Percentiles rank a stretch among this genome's conserved stretches.
Conservation (phyloP, 352 stramenopile genomes). For the Pythium plurisporium region DNA sequence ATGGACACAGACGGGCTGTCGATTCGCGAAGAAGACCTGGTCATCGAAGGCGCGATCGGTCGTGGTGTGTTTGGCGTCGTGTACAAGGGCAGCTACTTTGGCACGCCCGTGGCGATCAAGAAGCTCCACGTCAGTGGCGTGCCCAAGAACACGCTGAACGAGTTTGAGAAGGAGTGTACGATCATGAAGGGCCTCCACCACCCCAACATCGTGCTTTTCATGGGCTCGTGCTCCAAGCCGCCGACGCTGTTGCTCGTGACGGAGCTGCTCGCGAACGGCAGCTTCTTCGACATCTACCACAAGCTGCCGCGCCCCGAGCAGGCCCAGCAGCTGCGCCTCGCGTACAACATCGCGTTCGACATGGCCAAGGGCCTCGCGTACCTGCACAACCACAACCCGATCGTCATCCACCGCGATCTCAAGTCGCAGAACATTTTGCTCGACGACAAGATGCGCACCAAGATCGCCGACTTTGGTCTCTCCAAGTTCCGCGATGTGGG, state of each 20-base stretch:
- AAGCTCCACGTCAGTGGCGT: slow-evolving; percentile 76
- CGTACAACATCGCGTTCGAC: slow-evolving; percentile 81
- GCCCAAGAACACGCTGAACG: slow-evolving; percentile 73
- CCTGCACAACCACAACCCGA: slow-evolving; percentile 94
- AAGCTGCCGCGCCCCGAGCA: slow-evolving; percentile 57
- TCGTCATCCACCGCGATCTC: slow-evolving; percentile 72
- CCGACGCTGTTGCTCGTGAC: slow-evolving; percentile 95
- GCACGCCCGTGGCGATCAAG: slow-evolving; percentile 78
- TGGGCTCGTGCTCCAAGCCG: slow-evolving; percentile 96
- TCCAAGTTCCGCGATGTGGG: slow-evolving; percentile 83
- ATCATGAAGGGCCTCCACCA: slow-evolving; percentile 92
- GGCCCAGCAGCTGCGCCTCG: slow-evolving; percentile 54
- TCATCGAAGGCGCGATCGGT: slow-evolving; percentile 65
- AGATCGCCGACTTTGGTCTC: slow-evolving; percentile 79
- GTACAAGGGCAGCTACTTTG: slow-evolving; percentile 84
- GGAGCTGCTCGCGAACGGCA: slow-evolving; percentile 86
- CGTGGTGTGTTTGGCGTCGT: slow-evolving; percentile 79
- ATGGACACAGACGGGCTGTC: slow-evolving; percentile 65
- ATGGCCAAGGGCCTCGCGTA: slow-evolving; percentile 94
- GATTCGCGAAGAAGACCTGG: slow-evolving; percentile 73
- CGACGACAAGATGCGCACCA: slow-evolving; percentile 73
- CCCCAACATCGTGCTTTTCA: slow-evolving; percentile 98
- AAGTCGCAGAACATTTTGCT: slow-evolving; percentile 77
- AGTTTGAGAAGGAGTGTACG: slow-evolving; percentile 82
- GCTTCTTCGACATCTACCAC: slow-evolving; percentile 88